phyloP scores from a whole-genome alignment of 75 land plant species.

The Picea glauca region DNA sequence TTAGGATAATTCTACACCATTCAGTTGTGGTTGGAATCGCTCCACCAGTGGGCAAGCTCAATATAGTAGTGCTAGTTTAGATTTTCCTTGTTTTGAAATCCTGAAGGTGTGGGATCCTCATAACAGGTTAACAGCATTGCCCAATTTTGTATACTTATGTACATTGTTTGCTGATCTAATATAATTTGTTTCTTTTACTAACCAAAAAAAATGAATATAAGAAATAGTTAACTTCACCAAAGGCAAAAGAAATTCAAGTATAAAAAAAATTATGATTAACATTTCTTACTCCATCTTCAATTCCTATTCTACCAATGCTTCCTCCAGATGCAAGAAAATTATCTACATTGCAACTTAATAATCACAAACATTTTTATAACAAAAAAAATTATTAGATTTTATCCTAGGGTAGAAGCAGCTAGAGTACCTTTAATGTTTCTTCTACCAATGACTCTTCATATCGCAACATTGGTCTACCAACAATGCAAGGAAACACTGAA shows the following conservation, averaged over 20 bases:
- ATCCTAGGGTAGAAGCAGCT: neutral
- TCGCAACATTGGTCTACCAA: slow-evolving; percentile 87
- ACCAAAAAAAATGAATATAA: neutral
- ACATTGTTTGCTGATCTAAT: too few relatives aligned
- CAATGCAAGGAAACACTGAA: slow-evolving; percentile 96
- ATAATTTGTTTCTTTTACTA: too few relatives aligned
- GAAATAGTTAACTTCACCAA: too few relatives aligned
- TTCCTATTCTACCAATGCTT: neutral
- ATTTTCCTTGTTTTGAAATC: too few relatives aligned
- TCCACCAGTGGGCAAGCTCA: too few relatives aligned
- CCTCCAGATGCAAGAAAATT: neutral
- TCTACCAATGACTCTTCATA: slow-evolving; percentile 88
- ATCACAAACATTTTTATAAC: neutral
- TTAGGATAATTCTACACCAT: too few relatives aligned
- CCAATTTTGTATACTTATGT: too few relatives aligned
- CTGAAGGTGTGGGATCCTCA: too few relatives aligned
- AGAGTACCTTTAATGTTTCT: slow-evolving; percentile 67
- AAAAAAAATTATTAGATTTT: neutral
- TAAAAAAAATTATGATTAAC: neutral
- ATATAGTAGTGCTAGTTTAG: too few relatives aligned
- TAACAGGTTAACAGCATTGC: too few relatives aligned
- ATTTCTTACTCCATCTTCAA: neutral
- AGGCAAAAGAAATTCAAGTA: neutral
- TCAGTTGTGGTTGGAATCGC: too few relatives aligned
- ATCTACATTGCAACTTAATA: neutral